Base-by-base conservation (phyloP, 331 rosid species). In the Quercus phellos region DNA sequence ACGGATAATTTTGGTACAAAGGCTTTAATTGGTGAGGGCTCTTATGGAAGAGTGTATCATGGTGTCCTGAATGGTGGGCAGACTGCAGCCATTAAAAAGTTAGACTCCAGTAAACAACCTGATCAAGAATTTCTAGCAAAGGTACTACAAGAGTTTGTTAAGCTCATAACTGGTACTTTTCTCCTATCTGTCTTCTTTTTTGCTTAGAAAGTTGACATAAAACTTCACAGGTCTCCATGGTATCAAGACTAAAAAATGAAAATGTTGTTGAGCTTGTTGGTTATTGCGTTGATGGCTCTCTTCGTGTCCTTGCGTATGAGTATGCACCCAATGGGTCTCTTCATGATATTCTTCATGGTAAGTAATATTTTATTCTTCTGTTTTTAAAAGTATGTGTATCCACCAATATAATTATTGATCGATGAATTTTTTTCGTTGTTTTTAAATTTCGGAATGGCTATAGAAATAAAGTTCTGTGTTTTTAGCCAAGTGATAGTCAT, bases 11-110 rank as follows among this genome's bases (percentile, higher is more conserved):
- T 92, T 86, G 91, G 95, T 50, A 51, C 86, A 29, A 90, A 89
- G 32, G 80, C 84, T 72, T 89, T 92, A 79, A 84, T 94, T 51
- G 97, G 97, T 3, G 98, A 94, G 84, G 98, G 98, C 68, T 89
- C 98, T 7, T 94, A 92, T 74, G 97, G 98, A 59, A 89, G 87
- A 85, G 96, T 90, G 46, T 93, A 89, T 74, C 74, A 63, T 19
- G 94, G 87, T 7, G 73, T 74, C 74, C 77, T 93, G 68, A 79
- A 68, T 74, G 80, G 80, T 72, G 98, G 88, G 51, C 88, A 81
- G 9, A 85, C 75, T 66, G 91, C 88, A 69, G 94, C 91, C 63
- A 83, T 93, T 19, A 93, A 93, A 64, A 93, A 87, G 86, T 77
- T 93, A 78, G 98, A 93, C 79, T 76, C 94, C 58, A 89, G 85